These are phyloP conservation scores for Arthrobotrys megalospora DNA, from an alignment of 2,329 filamentous ascomycete species.

Conservation along the genomic window DNA sequence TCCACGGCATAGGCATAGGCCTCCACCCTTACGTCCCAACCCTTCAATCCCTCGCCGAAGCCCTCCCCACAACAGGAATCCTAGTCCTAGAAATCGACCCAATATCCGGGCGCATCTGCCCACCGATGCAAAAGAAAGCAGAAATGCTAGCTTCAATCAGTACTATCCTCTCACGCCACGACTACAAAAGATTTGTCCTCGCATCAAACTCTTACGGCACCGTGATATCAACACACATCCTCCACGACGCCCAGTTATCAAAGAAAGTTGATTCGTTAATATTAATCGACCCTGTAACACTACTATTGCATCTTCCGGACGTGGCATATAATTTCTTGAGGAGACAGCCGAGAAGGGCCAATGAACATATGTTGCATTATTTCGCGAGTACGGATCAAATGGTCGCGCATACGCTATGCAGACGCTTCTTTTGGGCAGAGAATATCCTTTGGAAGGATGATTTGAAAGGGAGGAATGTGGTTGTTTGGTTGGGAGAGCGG, in stretches of 20 bases:
- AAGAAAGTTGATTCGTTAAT: constrained; percentile 71
- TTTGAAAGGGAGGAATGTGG: constrained; percentile 70
- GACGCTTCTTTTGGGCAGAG: constrained; percentile 76
- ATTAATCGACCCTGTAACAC: constrained; percentile 75
- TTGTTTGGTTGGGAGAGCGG: constrained; percentile 70
- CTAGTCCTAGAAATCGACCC: constrained; percentile 69
- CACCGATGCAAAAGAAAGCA: constrained; percentile 32
- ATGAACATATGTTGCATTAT: constrained; percentile 75
- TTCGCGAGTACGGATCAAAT: constrained; percentile 75
- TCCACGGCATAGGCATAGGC: constrained; percentile 77
- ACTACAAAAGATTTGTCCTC: constrained; percentile 73
- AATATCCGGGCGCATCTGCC: constrained; percentile 66
- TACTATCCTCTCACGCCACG: constrained; percentile 51
- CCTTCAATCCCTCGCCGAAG: constrained; percentile 71
- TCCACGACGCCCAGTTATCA: constrained; percentile 65
- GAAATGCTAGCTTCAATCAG: constrained; percentile 30
- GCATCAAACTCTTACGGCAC: constrained; percentile 73
- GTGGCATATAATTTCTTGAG: constrained; percentile 76
- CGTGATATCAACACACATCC: constrained; percentile 48
- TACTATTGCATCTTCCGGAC: constrained; percentile 75
- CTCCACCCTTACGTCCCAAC: constrained; percentile 74
- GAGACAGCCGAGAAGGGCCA: constrained; percentile 69
- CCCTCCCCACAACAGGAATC: constrained; percentile 66
- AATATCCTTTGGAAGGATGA: constrained; percentile 76
- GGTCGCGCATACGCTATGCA: constrained; percentile 73